phyloP scores from a whole-genome alignment of 202 grass and related monocot genomes.

The Carex arenaria region DNA sequence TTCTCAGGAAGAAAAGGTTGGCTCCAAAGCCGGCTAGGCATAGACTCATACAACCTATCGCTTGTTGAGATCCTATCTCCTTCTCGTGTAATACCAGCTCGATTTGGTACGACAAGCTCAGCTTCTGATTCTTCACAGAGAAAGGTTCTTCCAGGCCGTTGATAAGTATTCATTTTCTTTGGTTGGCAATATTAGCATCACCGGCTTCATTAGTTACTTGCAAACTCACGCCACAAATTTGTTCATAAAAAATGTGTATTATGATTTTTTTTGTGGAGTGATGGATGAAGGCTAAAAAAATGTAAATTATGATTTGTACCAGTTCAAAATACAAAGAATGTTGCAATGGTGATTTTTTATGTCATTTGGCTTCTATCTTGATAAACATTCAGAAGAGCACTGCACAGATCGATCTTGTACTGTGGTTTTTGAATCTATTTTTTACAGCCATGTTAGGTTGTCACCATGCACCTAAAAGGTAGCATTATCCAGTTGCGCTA shows the following conservation, averaged over 20 bases:
- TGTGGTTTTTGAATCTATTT: not conserved
- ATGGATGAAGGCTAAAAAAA: not conserved
- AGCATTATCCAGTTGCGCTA: not conserved
- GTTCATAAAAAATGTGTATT: not conserved
- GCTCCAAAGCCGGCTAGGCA: conserved; percentile 67
- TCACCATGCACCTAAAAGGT: not conserved
- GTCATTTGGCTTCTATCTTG: not conserved
- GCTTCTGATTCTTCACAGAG: conserved; percentile 24
- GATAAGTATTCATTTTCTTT: not conserved
- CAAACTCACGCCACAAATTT: not conserved
- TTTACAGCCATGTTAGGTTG: not conserved
- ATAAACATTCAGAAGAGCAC: not conserved
- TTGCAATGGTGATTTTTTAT: not conserved
- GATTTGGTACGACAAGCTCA: conserved; percentile 45
- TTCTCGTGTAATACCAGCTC: conserved; percentile 60
- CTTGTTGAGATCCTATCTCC: conserved; percentile 62
- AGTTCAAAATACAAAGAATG: not conserved
- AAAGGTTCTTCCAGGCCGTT: conserved; percentile 71
- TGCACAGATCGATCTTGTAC: not conserved
- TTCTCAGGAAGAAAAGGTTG: conserved; percentile 88
- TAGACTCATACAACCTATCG: conserved; percentile 53
- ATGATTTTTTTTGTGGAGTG: not conserved
- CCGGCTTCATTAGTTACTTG: not conserved
- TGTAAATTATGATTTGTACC: not conserved
- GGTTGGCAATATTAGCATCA: not conserved